Base-by-base conservation (phyloP, 768 basidiomycete genomes). In the Trametes gibbosa region DNA sequence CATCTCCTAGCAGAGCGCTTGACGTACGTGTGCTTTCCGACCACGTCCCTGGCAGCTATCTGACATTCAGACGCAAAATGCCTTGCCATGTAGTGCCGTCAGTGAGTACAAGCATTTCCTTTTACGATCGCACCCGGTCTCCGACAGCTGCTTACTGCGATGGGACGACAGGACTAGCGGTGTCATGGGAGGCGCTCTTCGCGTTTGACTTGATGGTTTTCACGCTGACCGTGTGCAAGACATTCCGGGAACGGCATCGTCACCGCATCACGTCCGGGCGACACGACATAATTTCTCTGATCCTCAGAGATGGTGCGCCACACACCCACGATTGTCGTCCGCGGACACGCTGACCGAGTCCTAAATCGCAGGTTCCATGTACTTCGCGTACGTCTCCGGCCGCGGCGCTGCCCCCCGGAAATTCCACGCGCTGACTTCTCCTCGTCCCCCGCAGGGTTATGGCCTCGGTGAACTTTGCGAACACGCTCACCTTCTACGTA, bases 101-200 rank as follows among this genome's bases (percentile, higher is more conserved):
- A 69, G 69, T 71, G 25, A 53, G 64, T 61, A 17, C 21, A 42
- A 32, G 6, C n/a, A 4, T 10, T 32, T 32, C 29, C 29, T 5
- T 32, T 10, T 32, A 10, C 24, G 19, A 40, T 23, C 5, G 27
- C 52, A 12, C 23, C 23, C 24, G 34, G 27, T 16, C 14, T n/a
- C 37, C 9, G n/a, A 16, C 27, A 23, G 52, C 27, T 51, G 39
- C 52, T 52, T 27, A 53, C 14, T 42, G 14, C 40, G 29, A n/a
- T 25, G 19, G 27, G 34, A 43, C 32, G 46, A 10, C 53, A 75
- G 75, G 54, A 17, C 25, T 70, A 8, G 73, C 74, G 17, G 62
- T 66, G 17, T 65, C 79, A 19, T 84, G 82, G 81, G 81, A 82
- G 63, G 77, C 79, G 1, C 73, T 83, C 5, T 79, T 81, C 54